Evolutionary conservation across 179 eudicot genomes (phyloP).

Genomic region (Pouteria campechiana): DNA sequence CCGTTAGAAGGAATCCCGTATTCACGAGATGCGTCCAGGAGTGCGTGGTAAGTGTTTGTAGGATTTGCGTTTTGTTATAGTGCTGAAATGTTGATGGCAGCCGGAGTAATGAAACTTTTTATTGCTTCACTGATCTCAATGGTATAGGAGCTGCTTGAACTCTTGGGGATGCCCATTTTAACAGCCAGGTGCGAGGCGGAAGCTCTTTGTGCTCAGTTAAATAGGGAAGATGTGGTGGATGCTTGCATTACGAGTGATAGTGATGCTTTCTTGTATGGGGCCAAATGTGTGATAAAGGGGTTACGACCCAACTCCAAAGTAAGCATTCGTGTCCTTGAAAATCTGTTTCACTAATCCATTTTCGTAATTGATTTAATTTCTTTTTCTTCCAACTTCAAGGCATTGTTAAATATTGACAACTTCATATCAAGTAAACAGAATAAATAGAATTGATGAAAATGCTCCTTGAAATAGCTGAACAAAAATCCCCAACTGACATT

Average conservation of each 20-base stretch:
- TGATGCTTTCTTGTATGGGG: slow-evolving; percentile 88
- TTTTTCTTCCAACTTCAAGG: too few relatives aligned
- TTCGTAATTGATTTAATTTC: too few relatives aligned
- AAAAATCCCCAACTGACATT: too few relatives aligned
- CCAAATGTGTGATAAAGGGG: slow-evolving; percentile 66
- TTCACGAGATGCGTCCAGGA: slow-evolving; percentile 61
- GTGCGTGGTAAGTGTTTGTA: slow-evolving; percentile 75
- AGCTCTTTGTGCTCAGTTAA: slow-evolving; percentile 90
- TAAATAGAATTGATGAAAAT: too few relatives aligned
- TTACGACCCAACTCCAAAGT: slow-evolving; percentile 67
- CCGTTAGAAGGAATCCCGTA: slow-evolving; percentile 53
- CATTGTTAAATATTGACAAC: too few relatives aligned
- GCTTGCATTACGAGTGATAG: slow-evolving; percentile 96
- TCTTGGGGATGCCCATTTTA: slow-evolving; percentile 82
- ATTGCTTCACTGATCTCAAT: background rate
- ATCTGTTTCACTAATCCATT: too few relatives aligned
- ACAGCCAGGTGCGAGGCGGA: slow-evolving; percentile 85
- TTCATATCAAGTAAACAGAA: too few relatives aligned
- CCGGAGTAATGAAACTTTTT: background rate
- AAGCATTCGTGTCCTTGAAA: slow-evolving; percentile 6
- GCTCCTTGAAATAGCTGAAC: too few relatives aligned
- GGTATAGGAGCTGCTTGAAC: slow-evolving; percentile 68
- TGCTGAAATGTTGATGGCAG: background rate
- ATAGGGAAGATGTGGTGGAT: slow-evolving; percentile 74
- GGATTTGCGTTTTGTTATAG: too few relatives aligned